Evolutionary conservation across 306 rosid genomes (phyloP), one percentile per base, ranked within the genome.

Genomic region (Quercus glauca): DNA sequence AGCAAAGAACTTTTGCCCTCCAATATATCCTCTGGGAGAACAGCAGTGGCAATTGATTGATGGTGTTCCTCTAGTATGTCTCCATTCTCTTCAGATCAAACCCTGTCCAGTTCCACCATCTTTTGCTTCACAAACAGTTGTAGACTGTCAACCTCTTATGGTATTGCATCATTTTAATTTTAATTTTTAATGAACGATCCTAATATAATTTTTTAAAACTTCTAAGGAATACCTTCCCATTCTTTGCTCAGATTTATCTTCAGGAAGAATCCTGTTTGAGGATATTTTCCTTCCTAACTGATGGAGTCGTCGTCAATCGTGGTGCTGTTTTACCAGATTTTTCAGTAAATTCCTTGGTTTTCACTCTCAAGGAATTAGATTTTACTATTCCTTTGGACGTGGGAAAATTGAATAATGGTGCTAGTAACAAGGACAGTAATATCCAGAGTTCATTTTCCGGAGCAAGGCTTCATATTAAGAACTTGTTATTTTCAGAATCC

Each of bases 231-330:
- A 26, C 77, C 76, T 80, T 69, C 37, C 21, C 53, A 57, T 76
- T 57, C 76, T 79, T 75, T 71, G 60, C 53, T 73, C 84, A 94
- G 98, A 83, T 94, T 86, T 93, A 92, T 84, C 98, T 94, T 73
- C 94, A 91, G 82, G 98, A 94, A 82, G 97, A 87, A 74, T 91
- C 97, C 74, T 92, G 97, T 87, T 84, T 94, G 88, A 89, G 98
- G 87, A 94, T 94, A 79, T 79, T 86, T 87, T 94, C 98, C 75
- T 94, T 94, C 83, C 85, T 94, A 80, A 94, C 94, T 56, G 98
- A 94, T 63, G 98, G 98, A 60, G 85, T 94, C 71, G 93, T 89
- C 17, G 93, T 88, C 83, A 85, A 85, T 83, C 93, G 92, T 35
- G 94, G 94, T 85, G 89, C 87, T 75, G 90, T 94, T 87, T 86